Evolutionary conservation across 805 yeast species (phyloP).

Genomic region (Lachancea quebecensis): DNA sequence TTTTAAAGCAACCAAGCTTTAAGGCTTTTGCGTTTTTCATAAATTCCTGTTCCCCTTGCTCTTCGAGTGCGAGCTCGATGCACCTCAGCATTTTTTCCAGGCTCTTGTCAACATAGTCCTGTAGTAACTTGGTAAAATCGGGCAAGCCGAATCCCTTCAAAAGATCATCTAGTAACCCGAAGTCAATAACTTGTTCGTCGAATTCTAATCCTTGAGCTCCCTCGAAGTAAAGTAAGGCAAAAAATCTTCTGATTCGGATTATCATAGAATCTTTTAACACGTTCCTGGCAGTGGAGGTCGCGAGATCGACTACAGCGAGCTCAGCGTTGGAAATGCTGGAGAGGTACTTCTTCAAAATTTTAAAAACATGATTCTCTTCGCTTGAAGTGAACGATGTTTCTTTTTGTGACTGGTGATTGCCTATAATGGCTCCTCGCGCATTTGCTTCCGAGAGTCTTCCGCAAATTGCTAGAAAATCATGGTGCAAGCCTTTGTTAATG

Average conservation of each 20-base stretch:
- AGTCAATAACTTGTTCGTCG: not conserved
- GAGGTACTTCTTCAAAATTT: too few species aligned
- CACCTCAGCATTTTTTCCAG: not conserved
- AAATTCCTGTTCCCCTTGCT: not conserved
- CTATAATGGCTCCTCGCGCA: too few species aligned
- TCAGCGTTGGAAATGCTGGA: too few species aligned
- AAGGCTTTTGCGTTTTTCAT: not conserved
- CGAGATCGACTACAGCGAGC: too few species aligned
- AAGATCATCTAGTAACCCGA: not conserved
- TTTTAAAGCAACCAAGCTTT: slow-evolving; percentile 36
- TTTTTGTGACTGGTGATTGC: too few species aligned
- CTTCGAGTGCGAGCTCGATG: not conserved
- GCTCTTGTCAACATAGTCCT: not conserved
- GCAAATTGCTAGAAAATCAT: slow-evolving; percentile 10
- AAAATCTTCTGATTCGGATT: not conserved
- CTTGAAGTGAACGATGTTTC: too few species aligned
- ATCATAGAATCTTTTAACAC: not conserved
- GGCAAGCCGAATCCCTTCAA: not conserved
- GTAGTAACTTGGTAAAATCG: not conserved
- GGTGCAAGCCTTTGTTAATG: slow-evolving; percentile 12
- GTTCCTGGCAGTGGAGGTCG: not conserved
- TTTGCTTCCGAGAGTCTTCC: too few species aligned
- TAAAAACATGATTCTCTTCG: too few species aligned
- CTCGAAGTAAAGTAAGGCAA: not conserved
- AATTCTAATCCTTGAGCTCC: not conserved